Evolutionary conservation across 768 basidiomycete species (phyloP), one percentile per base, ranked within the genome.

Genomic region (Albatrellus ellisii): DNA sequence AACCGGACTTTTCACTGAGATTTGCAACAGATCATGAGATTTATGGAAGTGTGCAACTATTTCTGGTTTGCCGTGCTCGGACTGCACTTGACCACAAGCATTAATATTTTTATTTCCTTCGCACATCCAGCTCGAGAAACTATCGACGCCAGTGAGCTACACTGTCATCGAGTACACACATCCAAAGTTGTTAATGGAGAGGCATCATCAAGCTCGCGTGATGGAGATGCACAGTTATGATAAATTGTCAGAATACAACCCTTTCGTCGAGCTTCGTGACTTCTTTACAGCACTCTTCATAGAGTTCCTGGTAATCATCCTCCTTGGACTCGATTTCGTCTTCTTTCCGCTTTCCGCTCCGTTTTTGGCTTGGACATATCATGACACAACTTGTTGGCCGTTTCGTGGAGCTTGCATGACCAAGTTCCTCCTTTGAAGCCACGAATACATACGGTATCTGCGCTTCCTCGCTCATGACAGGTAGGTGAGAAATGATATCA

Each of bases 341-440:
- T 12, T 65, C 70, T 52, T 82, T 79, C 54, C 67, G 63, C 53
- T 76, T 79, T 36, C 61, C 58, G 56, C 78, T 83, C 59, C 75
- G 77, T 58, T 87, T 86, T 57, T 76, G 69, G 56, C 80, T 68
- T 1, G 87, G 85, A 59, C 85, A 91, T 40, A 98, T 70, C 77
- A 99, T 85, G 4, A 99, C 92, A 60, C 92, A 97, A 52, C 90
- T 94, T 37, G 95, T 99, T 26, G 95, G 94, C 52, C 95, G 80
- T 66, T 99, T 99, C 33, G 95, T 99, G 39, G 88, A 84, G 56
- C 90, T 90, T 14, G 92, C 88, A 52, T 85, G 80, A 0, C 95
- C 95, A 22, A 99, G 79, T 56, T 94, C 90, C 62, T 98, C 95
- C 58, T 94, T 95, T 3, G 86, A 91, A 2, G 80, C 56, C 11